Percentiles rank a stretch among this genome's conserved stretches.
phyloP scores from a whole-genome alignment of 225 moss, liverwort and hornwort genomes.

The Pseudoscleropodium purum region DNA sequence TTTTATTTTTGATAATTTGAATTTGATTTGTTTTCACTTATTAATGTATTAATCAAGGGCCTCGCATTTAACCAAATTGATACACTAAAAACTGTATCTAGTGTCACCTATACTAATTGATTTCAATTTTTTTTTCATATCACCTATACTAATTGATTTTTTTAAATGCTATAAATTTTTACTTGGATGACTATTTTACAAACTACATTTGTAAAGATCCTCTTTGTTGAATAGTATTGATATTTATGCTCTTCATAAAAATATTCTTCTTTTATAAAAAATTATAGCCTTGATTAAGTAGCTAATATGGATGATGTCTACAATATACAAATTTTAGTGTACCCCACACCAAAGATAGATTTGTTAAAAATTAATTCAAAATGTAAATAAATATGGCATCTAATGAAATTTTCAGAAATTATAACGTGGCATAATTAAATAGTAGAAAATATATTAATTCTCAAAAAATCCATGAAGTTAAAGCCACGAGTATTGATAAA shows the following conservation, averaged over 20 bases:
- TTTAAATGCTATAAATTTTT: neutral
- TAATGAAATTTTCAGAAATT: too few relatives aligned
- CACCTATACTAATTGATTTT: too few relatives aligned
- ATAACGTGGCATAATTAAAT: too few relatives aligned
- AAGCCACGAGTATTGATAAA: too few relatives aligned
- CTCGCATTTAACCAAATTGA: neutral
- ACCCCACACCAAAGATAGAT: too few relatives aligned
- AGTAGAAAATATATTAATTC: too few relatives aligned
- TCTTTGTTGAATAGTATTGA: neutral
- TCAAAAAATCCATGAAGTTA: too few relatives aligned
- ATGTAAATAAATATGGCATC: too few relatives aligned
- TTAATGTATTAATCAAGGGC: rapidly evolving
- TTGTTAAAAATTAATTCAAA: too few relatives aligned
- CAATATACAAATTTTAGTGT: neutral
- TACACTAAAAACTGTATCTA: neutral
- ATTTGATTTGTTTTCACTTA: rapidly evolving
- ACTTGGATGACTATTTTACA: neutral
- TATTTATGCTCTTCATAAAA: neutral
- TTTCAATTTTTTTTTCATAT: too few relatives aligned
- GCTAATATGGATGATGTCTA: too few relatives aligned
- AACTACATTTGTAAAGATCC: neutral
- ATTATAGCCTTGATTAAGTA: neutral
- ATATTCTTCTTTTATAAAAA: neutral
- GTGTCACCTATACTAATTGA: neutral
- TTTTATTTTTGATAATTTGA: neutral